Percentiles rank a stretch among this genome's conserved stretches.
These are phyloP conservation scores for Thozetella sp. DNA, from an alignment of 495 filamentous ascomycete genomes.

Conservation along the genomic window DNA sequence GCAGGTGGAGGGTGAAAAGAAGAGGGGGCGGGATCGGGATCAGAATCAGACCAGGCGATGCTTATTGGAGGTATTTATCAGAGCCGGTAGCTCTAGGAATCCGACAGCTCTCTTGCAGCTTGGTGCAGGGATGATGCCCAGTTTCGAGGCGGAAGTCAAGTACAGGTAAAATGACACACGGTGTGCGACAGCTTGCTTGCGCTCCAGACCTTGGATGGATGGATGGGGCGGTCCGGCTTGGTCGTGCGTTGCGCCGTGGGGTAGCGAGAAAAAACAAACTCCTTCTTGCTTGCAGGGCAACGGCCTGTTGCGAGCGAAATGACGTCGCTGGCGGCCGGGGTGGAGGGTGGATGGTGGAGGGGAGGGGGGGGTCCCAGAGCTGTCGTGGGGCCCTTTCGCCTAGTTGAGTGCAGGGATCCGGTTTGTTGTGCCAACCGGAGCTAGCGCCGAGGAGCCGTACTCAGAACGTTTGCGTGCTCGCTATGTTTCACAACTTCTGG, in stretches of 20 bases:
- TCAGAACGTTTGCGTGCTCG: not conserved
- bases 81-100: not conserved
- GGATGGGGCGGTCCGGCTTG: not conserved
- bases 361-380: too few relatives aligned
- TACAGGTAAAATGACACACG: too few relatives aligned
- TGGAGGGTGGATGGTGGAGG: too few relatives aligned
- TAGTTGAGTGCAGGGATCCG: not conserved
- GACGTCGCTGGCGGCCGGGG: not conserved
- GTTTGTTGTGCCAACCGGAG: constrained; percentile 3
- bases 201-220: not conserved
- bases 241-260: not conserved
- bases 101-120: too few relatives aligned
- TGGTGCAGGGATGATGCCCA: not conserved
- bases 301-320: not conserved
- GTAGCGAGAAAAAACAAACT: not conserved
- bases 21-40: not conserved
- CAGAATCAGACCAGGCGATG: not conserved
- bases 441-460: not conserved
- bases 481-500: not conserved
- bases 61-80: constrained; percentile 4
- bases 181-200: too few relatives aligned
- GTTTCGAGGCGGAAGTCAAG: not conserved
- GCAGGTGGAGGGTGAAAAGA: not conserved
- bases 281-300: not conserved
- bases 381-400: not conserved